Conservation (phyloP, 805 yeast species). For the Hanseniaspora nectarophila region DNA sequence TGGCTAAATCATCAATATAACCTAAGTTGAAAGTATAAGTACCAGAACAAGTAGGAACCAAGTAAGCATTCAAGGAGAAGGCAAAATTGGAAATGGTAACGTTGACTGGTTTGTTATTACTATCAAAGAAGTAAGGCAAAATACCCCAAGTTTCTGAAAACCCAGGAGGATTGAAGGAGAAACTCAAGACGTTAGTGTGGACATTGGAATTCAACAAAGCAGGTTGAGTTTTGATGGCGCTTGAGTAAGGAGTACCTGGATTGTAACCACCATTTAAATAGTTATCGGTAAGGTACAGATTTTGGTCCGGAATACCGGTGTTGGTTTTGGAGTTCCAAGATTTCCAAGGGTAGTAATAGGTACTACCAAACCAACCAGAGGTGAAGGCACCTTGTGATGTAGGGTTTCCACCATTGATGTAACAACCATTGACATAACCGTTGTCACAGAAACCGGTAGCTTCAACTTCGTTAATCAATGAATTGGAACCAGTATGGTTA, state of each 20-base stretch:
- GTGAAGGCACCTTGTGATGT: not conserved
- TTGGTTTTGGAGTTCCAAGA: not conserved
- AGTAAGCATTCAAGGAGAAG: conserved; percentile 10
- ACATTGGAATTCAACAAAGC: not conserved
- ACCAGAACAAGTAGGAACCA: conserved; percentile 14
- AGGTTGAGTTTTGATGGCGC: not conserved
- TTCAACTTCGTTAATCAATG: not conserved
- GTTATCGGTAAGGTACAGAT: not conserved
- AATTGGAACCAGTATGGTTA: not conserved
- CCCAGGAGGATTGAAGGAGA: not conserved
- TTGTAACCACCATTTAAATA: conserved; percentile 14
- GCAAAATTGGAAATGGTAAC: conserved; percentile 10
- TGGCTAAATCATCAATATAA: conserved; percentile 14
- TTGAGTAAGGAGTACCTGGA: not conserved
- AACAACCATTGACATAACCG: conserved; percentile 14
- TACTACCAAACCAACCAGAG: conserved; percentile 13
- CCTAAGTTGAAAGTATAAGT: conserved; percentile 11
- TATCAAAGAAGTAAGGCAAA: not conserved
- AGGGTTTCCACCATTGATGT: conserved; percentile 3
- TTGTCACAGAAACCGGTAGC: conserved; percentile 5
- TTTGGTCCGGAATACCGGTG: not conserved
- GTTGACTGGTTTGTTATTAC: not conserved
- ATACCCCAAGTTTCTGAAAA: not conserved
- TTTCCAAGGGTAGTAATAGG: conserved; percentile 14
- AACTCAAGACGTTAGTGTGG: conserved; percentile 5